Conservation (phyloP, 1,139 yeast genomes). For the Yamadazyma taylorii region DNA sequence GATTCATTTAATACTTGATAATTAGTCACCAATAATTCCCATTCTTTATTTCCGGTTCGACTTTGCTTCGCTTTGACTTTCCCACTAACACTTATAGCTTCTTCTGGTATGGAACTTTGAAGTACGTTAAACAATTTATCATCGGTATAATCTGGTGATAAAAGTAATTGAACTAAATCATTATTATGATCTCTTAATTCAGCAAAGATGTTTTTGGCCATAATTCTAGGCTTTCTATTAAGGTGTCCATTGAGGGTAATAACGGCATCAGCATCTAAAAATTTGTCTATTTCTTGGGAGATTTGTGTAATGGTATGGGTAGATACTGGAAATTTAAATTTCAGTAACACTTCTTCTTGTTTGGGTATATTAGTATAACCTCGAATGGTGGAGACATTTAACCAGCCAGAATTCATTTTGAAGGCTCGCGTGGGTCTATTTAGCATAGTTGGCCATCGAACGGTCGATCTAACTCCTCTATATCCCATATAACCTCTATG, state of each 20-base stretch:
- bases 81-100: conserved; percentile 74
- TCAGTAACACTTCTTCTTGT: conserved; percentile 17
- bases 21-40: conserved; percentile 58
- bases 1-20: conserved; percentile 67
- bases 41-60: conserved; percentile 25
- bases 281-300: conserved; percentile 15
- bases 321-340: conserved; percentile 41
- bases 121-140: conserved; percentile 40
- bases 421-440: too few species aligned
- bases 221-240: conserved; percentile 60
- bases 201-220: conserved; percentile 59
- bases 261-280: too few species aligned
- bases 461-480: too few species aligned
- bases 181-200: conserved; percentile 74
- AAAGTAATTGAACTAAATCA: conserved; percentile 60
- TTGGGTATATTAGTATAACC: not conserved
- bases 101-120: conserved; percentile 60
- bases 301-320: conserved; percentile 31
- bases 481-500: too few species aligned
- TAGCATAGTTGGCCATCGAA: too few species aligned
- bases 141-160: conserved; percentile 43
- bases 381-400: too few species aligned
- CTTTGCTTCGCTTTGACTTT: conserved; percentile 35
- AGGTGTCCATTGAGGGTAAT: conserved; percentile 76
- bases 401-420: not conserved